Evolutionary conservation across 441 rosid species (phyloP), one percentile per base, ranked within the genome.

Genomic region (Pelargonium fulgidum): DNA sequence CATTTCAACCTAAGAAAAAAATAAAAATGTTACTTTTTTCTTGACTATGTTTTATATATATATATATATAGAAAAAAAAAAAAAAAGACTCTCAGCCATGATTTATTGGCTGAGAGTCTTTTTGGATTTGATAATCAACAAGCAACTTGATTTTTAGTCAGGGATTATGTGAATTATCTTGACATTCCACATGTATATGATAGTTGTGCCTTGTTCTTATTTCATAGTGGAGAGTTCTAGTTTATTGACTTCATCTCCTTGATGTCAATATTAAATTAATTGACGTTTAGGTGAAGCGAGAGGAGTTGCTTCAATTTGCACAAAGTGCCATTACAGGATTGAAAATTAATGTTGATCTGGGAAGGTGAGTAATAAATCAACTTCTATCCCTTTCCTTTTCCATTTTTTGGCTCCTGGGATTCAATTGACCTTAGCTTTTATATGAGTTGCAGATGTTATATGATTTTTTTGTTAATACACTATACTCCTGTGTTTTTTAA

Each of bases 251-350:
- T 58, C 66, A 42, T 14, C n/a, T 64, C 56, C 59, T 11, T 17
- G 10, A 17, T 19, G 20, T 58, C 19, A 58, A 58, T 19, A 20
- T 0, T 19, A 56, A 54, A 54, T 14, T 16, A 14, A 54, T 64
- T 63, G 72, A 29, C 77, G 68, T 79, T n/a, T 72, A 95, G 99
- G 99, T 89, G 75, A 95, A 95, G 85, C 86, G 89, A 63, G 99
- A 95, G 80, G 99, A 95, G 77, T 76, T 95, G 76, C 98, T 95
- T 82, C 99, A 92, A 67, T 95, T 95, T 85, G 96, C 91, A 26
- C 98, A 86, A 83, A 73, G 81, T 65, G 94, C 99, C 69, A 83
- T 95, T 78, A 76, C 96, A n/a, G 97, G 99, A 67, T 83, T 95
- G 84, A 95, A 95, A 83, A 78, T 89, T 65, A 95, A 76, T 79